A percentile compares a stretch with the other conserved stretches of the same genome.
These are phyloP conservation scores for Botryosphaeria agaves DNA, from an alignment of 2,329 filamentous ascomycete species.

Conservation along the genomic window DNA sequence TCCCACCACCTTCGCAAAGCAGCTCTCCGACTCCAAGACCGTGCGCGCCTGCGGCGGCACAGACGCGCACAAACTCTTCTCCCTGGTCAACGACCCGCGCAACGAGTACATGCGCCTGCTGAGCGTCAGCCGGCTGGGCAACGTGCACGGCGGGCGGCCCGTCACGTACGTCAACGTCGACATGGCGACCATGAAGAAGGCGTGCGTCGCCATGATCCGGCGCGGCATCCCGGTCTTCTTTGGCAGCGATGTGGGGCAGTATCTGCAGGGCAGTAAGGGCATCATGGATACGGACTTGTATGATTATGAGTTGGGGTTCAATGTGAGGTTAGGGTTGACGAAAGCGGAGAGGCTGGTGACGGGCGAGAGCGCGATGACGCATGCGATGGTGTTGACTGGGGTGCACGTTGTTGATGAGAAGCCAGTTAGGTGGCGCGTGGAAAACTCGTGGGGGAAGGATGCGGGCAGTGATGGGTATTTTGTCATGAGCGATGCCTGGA, in stretches of 20 bases:
- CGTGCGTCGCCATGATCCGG: conserved; percentile 61
- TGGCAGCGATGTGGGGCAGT: conserved; percentile 75
- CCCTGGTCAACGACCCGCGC: conserved; percentile 71
- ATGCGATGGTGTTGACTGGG: conserved; percentile 80
- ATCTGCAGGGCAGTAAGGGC: conserved; percentile 47
- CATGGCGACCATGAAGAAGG: conserved; percentile 53
- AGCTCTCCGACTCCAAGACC: conserved; percentile 42
- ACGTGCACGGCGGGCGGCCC: conserved; percentile 58
- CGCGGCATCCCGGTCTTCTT: conserved; percentile 75
- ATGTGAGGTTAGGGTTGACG: conserved; percentile 52
- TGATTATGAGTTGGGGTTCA: conserved; percentile 74
- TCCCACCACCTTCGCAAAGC: conserved; percentile 53
- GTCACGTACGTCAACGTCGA: conserved; percentile 74
- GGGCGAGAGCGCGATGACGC: conserved; percentile 71
- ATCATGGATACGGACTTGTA: conserved; percentile 67
- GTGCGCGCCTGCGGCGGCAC: conserved; percentile 40
- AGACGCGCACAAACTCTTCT: conserved; percentile 54
- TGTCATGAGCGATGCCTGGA: conserved; percentile 63
- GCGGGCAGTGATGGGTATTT: conserved; percentile 70
- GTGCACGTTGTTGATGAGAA: conserved; percentile 59
- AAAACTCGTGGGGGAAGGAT: conserved; percentile 65
- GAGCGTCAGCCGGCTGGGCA: conserved; percentile 64
- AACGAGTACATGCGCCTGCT: conserved; percentile 56
- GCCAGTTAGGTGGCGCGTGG: conserved; percentile 64
- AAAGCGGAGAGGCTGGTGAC: conserved; percentile 60